Evolutionary conservation across 2,329 filamentous ascomycete species (phyloP).

Genomic region (Penicillium sp.): DNA sequence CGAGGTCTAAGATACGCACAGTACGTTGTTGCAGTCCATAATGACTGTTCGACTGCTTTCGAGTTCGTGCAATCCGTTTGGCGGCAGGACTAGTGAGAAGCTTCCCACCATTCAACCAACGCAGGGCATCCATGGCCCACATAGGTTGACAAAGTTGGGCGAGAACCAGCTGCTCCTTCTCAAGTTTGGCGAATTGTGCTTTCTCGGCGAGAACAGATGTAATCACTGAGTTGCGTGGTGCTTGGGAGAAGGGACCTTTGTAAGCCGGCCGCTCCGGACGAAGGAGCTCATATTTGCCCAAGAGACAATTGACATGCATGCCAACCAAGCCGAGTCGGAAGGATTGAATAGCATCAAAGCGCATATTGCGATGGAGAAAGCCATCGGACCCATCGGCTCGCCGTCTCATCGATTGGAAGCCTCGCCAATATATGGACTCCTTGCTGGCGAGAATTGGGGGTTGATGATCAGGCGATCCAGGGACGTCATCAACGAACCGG

Average conservation of each 20-base stretch:
- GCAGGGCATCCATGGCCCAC: conserved; percentile 63
- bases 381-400: conserved; percentile 67
- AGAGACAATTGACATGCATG: conserved; percentile 73
- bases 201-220: conserved; percentile 57
- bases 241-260: conserved; percentile 67
- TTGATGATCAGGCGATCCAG: conserved; percentile 40
- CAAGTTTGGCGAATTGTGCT: conserved; percentile 45
- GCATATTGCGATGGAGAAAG: conserved; percentile 78
- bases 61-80: conserved; percentile 30
- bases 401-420: conserved; percentile 72
- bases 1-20: conserved; percentile 76
- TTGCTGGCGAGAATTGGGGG: conserved; percentile 50
- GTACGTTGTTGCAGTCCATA: conserved; percentile 39
- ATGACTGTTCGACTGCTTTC: conserved; percentile 24
- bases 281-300: conserved; percentile 79
- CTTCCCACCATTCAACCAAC: conserved; percentile 59
- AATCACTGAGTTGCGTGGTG: conserved; percentile 65
- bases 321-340: conserved; percentile 71
- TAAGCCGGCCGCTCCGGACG: conserved; percentile 68
- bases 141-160: conserved; percentile 61
- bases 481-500: conserved; percentile 33
- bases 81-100: conserved; percentile 56
- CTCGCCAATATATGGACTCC: conserved; percentile 82
- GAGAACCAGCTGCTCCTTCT: conserved; percentile 78
- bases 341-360: conserved; percentile 85